These are phyloP conservation scores for Sisymbrium altissimum DNA, from an alignment of 345 rosid species.

Conservation along the genomic window DNA sequence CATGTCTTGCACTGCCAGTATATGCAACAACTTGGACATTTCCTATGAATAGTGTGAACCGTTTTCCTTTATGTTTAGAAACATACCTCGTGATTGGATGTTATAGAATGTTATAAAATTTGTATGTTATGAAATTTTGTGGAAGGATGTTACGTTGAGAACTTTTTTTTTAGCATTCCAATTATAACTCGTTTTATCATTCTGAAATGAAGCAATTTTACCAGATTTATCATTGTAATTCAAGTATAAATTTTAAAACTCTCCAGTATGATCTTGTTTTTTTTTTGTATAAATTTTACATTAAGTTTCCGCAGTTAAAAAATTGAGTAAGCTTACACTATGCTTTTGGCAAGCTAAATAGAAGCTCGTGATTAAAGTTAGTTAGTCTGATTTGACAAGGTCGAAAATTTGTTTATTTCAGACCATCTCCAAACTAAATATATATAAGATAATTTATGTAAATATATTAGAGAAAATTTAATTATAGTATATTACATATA, in stretches of 20 bases:
- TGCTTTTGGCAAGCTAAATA: neutral
- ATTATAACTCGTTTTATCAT: neutral
- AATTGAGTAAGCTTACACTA: neutral
- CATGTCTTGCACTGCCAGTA: too few species aligned
- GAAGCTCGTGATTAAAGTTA: neutral
- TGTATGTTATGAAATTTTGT: neutral
- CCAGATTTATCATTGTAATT: neutral
- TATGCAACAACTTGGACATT: too few species aligned
- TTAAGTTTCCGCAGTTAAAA: neutral
- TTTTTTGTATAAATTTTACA: neutral
- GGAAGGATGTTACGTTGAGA: neutral
- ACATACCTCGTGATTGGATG: neutral
- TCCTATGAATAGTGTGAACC: too few species aligned
- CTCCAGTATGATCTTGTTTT: neutral
- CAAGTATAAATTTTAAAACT: neutral
- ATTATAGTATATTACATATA: too few species aligned
- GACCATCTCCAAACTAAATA: too few species aligned
- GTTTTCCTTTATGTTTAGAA: neutral
- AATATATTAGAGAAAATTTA: too few species aligned
- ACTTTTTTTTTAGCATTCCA: neutral
- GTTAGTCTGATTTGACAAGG: neutral
- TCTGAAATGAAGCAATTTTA: too few species aligned
- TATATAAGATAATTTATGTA: too few species aligned
- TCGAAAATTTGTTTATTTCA: too few species aligned
- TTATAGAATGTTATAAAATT: neutral